Conservation (phyloP, 2,329 filamentous ascomycete genomes). For the Xylariaceae sp. region DNA sequence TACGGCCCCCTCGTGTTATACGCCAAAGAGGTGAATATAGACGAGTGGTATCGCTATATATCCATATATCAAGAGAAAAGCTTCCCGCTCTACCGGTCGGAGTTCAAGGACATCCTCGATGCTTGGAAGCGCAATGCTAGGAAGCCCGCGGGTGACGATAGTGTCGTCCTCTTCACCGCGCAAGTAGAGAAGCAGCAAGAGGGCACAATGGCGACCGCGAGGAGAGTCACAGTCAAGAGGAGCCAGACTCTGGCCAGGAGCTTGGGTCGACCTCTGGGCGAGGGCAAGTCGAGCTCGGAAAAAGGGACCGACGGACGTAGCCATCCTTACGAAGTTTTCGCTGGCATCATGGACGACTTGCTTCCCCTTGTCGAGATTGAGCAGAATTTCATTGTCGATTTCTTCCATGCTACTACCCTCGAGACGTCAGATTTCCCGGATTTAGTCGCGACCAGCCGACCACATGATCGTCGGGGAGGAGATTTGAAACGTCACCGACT, state of each 20-base stretch:
- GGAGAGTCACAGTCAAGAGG: constrained; percentile 90
- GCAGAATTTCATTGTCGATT: constrained; percentile 95
- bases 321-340: constrained; percentile 77
- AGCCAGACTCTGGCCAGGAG: constrained; percentile 80
- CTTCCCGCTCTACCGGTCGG: constrained; percentile 71
- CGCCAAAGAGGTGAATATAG: constrained; percentile 74
- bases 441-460: constrained; percentile 61
- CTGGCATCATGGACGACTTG: constrained; percentile 74
- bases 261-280: constrained; percentile 64
- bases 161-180: constrained; percentile 81
- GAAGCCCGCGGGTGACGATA: constrained; percentile 72
- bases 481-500: constrained; percentile 71
- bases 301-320: constrained; percentile 62
- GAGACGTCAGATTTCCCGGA: constrained; percentile 81
- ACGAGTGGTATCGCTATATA: constrained; percentile 77
- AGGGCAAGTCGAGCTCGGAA: constrained; percentile 52
- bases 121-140: constrained; percentile 77
- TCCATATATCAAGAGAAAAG: constrained; percentile 76
- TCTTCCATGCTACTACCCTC: constrained; percentile 90
- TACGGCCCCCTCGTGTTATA: constrained; percentile 87
- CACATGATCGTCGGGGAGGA: constrained; percentile 64
- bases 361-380: constrained; percentile 83
- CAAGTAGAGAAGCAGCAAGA: constrained; percentile 82
- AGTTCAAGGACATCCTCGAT: constrained; percentile 73
- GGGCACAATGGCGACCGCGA: constrained; percentile 66